Evolutionary conservation across 2,329 filamentous ascomycete species (phyloP), one percentile per base, ranked within the genome.

Genomic region (Nothopassalora personata): DNA sequence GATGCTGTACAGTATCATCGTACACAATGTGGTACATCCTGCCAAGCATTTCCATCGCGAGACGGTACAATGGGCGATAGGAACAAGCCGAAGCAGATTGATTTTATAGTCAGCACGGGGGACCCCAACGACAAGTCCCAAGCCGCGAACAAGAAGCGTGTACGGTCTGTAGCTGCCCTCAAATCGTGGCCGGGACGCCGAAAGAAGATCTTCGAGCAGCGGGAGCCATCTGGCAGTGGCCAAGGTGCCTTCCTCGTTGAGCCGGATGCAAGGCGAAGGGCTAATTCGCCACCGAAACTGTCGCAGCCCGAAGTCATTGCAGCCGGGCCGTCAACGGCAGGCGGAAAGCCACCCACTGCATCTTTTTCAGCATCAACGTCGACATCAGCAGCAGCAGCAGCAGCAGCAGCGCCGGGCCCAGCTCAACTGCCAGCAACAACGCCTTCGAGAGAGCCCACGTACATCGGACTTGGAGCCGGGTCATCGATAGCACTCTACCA

Each of bases 101-200:
- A 66, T 45, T 71, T 71, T 60, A 66, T 71, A n/a, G 68, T 71
- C 33, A 67, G 65, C 9, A 68, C 67, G 27, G 60, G 60, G 30
- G 60, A 67, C 53, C 66, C 68, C 6, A 59, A 60, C 36, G 64
- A 63, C 36, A 58, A 63, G 23, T 62, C 48, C 7, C 62, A 61
- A 19, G 60, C 60, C 2, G 67, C 64, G 15, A 68, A 70, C 63
- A 69, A 70, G 59, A 67, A 66, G 52, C 65, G 67, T 8, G 67
- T 71, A 5, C 64, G 69, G 5, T 67, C 64, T 1, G 64, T 67
- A 11, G 69, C 69, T 5, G 69, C 69, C 1, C 58, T 69, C 46
- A 67, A 66, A 50, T 70, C 63, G 48, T 70, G 63, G 68, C 68
- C 66, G 28, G 66, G 67, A 56, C 60, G 66, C 15, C 59, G 68